phyloP scores from a whole-genome alignment of 345 rosid genomes.

The Camelina hispida region DNA sequence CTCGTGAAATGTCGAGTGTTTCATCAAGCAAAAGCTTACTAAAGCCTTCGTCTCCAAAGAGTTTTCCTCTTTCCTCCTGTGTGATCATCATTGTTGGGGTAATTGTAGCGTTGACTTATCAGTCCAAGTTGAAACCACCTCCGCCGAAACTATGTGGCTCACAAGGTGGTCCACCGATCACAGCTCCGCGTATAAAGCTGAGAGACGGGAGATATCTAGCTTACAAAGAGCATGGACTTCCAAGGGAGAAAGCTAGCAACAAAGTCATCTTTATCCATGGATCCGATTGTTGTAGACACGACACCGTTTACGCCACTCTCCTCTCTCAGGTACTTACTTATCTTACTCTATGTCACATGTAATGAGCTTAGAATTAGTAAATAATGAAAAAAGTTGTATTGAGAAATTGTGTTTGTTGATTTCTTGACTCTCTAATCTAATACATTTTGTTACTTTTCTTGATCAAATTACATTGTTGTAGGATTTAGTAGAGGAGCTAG shows the following conservation, averaged over 20 bases:
- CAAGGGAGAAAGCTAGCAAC: slow-evolving; percentile 50
- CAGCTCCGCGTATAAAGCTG: slow-evolving; percentile 59
- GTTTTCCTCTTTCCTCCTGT: background rate
- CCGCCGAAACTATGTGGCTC: slow-evolving; percentile 53
- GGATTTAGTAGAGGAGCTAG: slow-evolving; percentile 52
- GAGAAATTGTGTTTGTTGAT: too few relatives aligned
- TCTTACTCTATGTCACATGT: background rate
- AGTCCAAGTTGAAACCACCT: slow-evolving; percentile 50
- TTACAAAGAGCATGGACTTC: slow-evolving; percentile 59
- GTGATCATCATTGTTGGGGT: slow-evolving; percentile 36
- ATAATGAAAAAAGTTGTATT: background rate
- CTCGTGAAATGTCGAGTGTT: background rate
- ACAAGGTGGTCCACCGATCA: slow-evolving; percentile 50
- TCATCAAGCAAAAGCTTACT: background rate
- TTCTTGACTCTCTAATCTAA: background rate
- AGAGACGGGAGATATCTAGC: slow-evolving; percentile 63
- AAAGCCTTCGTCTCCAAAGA: background rate
- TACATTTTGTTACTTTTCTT: background rate
- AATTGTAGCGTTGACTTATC: slow-evolving; percentile 48
- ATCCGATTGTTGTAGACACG: slow-evolving; percentile 49
- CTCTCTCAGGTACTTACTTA: slow-evolving; percentile 46
- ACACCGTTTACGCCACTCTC: slow-evolving; percentile 40
- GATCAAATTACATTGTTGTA: slow-evolving; percentile 20
- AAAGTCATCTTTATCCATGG: slow-evolving; percentile 57
- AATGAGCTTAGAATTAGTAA: background rate